Evolutionary conservation across 805 yeast species (phyloP), one percentile per base, ranked within the genome.

Genomic region (Nakazawaea holstii): DNA sequence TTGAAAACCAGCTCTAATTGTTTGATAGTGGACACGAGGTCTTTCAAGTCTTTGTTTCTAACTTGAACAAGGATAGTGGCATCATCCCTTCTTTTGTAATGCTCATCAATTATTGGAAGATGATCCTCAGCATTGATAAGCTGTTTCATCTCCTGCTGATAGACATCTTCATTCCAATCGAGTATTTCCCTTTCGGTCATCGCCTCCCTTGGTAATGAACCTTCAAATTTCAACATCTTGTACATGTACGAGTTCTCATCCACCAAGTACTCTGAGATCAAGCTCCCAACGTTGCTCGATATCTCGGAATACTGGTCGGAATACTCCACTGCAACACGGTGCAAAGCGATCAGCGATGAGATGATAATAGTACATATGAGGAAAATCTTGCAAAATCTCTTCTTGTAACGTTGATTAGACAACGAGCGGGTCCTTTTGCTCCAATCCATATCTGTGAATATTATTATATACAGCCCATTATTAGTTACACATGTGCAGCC

Each of bases 61-160:
- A 84, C 94, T 46, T 88, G 67, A 3, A 87, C 78, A 14, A 85
- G 58, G 43, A 88, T 72, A 0, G 95, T 85, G 2, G 96, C 96
- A 57, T 81, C 86, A 7, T 84, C 91, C n/a, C 68, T 62, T 24
- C 66, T 53, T 52, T 66, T 65, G 8, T 48, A 31, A 9, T 29
- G 10, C 11, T 17, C 30, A 2, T 28, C 13, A 37, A 44, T 6
- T 8, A 40, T 28, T 20, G 36, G 20, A 24, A 17, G 24, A 11
- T n/a, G 20, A 45, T 55, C 61, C 1, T 75, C 74, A 47, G 65
- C 69, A 38, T 47, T 14, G 17, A 69, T 60, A 26, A 53, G 53
- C 43, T 58, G 48, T 6, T 54, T 47, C 45, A 64, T 43, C 31
- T 64, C 55, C 4, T 52, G 48, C 15, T 57, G 52, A 56, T 68